These are phyloP conservation scores for Dalbergia cultrata DNA, from an alignment of 306 rosid species.

Conservation along the genomic window DNA sequence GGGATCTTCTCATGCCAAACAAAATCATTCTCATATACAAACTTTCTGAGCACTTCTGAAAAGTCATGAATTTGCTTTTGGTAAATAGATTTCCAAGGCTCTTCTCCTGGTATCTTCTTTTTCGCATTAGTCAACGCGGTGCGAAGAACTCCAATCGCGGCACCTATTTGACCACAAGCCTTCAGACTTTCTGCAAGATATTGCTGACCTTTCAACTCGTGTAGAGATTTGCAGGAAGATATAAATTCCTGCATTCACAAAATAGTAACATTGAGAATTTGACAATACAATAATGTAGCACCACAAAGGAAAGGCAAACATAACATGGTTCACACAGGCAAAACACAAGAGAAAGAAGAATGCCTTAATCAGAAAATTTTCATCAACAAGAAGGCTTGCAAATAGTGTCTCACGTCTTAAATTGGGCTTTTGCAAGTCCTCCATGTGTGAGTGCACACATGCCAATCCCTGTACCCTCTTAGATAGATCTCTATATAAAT, in stretches of 20 bases:
- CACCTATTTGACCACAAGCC: conserved; percentile 62
- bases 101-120: conserved; percentile 58
- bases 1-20: conserved; percentile 75
- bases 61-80: conserved; percentile 55
- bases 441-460: not conserved
- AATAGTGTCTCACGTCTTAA: not conserved
- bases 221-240: conserved; percentile 61
- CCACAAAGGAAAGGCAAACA: not conserved
- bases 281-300: conserved; percentile 11
- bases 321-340: not conserved
- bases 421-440: not conserved
- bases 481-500: not conserved
- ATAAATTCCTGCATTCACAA: conserved; percentile 68
- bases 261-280: conserved; percentile 20
- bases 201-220: conserved; percentile 67
- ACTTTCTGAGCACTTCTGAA: conserved; percentile 70
- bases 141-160: conserved; percentile 70
- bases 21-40: conserved; percentile 70
- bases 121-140: conserved; percentile 51
- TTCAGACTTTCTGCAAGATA: conserved; percentile 64
- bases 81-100: conserved; percentile 61
- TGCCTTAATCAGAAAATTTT: not conserved
- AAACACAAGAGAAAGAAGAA: conserved; percentile 21
- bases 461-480: not conserved
- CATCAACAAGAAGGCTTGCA: not conserved